Percentiles rank a stretch among this genome's conserved stretches.
phyloP scores from a whole-genome alignment of 169 alveolate species.

The Plasmodium billcollinsi region DNA sequence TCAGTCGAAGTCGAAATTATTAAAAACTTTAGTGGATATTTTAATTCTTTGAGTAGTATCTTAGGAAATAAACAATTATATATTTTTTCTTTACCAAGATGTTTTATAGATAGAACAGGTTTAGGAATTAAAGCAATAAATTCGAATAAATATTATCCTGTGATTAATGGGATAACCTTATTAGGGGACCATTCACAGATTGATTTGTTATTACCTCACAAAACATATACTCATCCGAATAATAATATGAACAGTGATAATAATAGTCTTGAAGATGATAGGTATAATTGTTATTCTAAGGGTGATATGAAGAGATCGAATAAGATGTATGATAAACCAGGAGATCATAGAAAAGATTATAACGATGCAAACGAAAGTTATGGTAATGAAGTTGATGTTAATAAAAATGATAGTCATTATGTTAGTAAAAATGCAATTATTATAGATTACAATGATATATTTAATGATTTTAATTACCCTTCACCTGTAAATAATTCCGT shows the following conservation, averaged over 20 bases:
- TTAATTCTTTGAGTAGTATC: conserved; percentile 73
- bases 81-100: conserved; percentile 87
- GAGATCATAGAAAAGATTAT: neutral
- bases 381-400: neutral
- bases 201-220: conserved; percentile 74
- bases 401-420: neutral
- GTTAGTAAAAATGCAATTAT: neutral
- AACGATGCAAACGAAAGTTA: conserved; percentile 5
- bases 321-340: neutral
- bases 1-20: conserved; percentile 72
- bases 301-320: neutral
- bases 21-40: conserved; percentile 70
- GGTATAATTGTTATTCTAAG: neutral
- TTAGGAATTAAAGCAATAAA: conserved; percentile 84
- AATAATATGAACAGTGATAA: conserved; percentile 7
- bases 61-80: conserved; percentile 76
- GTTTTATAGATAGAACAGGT: conserved; percentile 91
- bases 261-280: neutral
- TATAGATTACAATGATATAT: conserved; percentile 46
- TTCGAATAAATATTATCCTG: conserved; percentile 81
- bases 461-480: conserved; percentile 63
- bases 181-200: conserved; percentile 77
- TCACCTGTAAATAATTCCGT: conserved; percentile 23
- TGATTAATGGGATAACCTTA: conserved; percentile 83
- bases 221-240: neutral